Conservation (phyloP, 202 grass and related monocot genomes). For the Sporobolus alterniflorus region DNA sequence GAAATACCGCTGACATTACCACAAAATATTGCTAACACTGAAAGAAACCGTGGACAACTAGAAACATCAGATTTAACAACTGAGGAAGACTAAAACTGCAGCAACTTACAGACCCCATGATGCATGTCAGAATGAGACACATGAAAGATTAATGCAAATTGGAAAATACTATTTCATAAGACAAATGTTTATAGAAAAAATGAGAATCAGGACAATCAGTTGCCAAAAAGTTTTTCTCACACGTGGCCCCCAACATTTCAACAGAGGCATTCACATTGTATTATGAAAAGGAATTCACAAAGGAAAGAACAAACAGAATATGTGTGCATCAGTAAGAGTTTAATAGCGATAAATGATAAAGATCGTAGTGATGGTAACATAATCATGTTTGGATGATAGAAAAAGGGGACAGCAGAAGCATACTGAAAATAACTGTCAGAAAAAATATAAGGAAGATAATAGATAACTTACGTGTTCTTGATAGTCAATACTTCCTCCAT, state of each 20-base stretch:
- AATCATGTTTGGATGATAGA: background rate
- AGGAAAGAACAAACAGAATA: background rate
- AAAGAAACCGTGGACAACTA: background rate
- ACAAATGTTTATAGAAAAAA: background rate
- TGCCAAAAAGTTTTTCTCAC: background rate
- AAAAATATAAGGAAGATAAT: background rate
- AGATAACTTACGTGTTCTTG: conserved; percentile 81
- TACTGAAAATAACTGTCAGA: background rate
- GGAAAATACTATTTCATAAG: background rate
- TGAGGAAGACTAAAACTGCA: background rate
- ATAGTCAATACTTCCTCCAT: conserved; percentile 94
- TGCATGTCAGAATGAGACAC: background rate
- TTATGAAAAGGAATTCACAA: background rate
- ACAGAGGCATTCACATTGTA: conserved; percentile 1
- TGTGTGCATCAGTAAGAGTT: background rate
- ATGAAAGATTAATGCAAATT: background rate
- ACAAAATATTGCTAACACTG: background rate
- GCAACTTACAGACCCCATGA: background rate
- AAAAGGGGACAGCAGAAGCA: background rate
- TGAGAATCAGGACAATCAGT: background rate
- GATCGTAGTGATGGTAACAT: background rate
- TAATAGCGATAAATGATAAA: background rate
- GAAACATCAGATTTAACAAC: background rate
- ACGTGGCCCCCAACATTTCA: background rate
- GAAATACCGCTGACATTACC: too few species aligned